Evolutionary conservation across 2,329 filamentous ascomycete species (phyloP).

Genomic region (Sordariomycetes sp.): DNA sequence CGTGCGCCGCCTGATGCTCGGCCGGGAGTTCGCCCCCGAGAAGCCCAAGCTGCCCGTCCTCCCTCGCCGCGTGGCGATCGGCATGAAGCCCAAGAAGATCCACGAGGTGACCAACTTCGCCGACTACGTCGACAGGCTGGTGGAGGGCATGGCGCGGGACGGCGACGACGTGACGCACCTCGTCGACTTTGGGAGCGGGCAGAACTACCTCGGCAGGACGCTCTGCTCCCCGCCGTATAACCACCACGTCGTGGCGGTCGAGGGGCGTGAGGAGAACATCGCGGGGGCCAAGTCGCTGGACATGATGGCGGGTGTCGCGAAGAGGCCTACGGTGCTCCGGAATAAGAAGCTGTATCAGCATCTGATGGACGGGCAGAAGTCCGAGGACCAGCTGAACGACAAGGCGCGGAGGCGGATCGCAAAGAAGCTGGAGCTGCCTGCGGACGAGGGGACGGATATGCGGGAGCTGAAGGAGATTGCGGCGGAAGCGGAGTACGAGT

Average conservation of each 20-base stretch:
- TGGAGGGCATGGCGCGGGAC: conserved; percentile 36
- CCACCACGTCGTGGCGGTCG: conserved; percentile 77
- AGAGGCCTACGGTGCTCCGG: conserved; percentile 58
- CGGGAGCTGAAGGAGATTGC: conserved; percentile 33
- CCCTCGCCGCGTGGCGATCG: conserved; percentile 61
- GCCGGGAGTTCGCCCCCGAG: conserved; percentile 40
- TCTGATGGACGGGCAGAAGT: conserved; percentile 23
- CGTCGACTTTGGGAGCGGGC: conserved; percentile 90
- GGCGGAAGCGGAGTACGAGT: conserved; percentile 32
- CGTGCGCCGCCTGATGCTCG: conserved; percentile 56
- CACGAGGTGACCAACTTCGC: conserved; percentile 91
- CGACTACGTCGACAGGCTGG: conserved; percentile 58
- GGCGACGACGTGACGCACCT: conserved; percentile 62
- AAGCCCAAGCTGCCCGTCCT: conserved; percentile 39
- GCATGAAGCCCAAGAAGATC: conserved; percentile 92
- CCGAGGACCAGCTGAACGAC: conserved; percentile 9
- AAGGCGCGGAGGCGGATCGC: conserved; percentile 6
- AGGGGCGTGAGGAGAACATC: conserved; percentile 78
- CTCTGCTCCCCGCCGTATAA: conserved; percentile 79
- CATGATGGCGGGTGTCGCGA: conserved; percentile 62
- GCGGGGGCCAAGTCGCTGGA: conserved; percentile 74
- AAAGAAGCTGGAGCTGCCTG: conserved; percentile 9
- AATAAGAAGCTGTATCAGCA: conserved; percentile 71
- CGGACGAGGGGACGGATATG: conserved; percentile 22
- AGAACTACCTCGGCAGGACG: conserved; percentile 87